Percentiles rank a stretch among this genome's conserved stretches.
phyloP scores from a whole-genome alignment of 345 rosid genomes.

The Eutrema heterophyllum region DNA sequence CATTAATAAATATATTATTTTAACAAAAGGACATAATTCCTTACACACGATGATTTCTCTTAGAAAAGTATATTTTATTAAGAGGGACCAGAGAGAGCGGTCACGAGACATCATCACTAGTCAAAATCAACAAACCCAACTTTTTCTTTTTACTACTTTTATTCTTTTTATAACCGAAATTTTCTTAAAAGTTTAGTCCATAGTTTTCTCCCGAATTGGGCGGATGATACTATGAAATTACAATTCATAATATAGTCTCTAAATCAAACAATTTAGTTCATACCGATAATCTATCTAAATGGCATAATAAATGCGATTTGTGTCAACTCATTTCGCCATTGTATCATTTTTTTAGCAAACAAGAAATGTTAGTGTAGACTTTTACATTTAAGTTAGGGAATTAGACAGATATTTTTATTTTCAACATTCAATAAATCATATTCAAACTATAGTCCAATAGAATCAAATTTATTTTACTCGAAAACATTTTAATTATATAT shows the following conservation, averaged over 20 bases:
- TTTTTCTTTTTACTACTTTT: conserved; percentile 20
- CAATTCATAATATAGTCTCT: not conserved
- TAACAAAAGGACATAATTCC: conserved; percentile 23
- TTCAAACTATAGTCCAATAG: not conserved
- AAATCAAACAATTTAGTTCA: not conserved
- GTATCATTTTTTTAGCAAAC: not conserved
- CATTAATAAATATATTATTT: not conserved
- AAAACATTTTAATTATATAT: not conserved
- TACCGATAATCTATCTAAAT: not conserved
- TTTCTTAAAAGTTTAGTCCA: conserved; percentile 6
- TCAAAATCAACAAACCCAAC: conserved; percentile 33
- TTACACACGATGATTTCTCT: conserved; percentile 24
- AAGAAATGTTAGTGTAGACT: not conserved
- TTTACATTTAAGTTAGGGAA: not conserved
- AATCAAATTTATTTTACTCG: not conserved
- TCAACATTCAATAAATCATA: not conserved
- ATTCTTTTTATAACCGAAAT: conserved; percentile 4
- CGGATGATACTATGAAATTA: not conserved
- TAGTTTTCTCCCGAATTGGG: conserved; percentile 5
- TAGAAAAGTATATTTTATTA: conserved; percentile 3
- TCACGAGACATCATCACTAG: conserved; percentile 37
- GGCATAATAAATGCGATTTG: not conserved
- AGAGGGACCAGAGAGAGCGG: conserved; percentile 34
- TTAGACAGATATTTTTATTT: not conserved
- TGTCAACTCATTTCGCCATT: not conserved